Conservation (phyloP, 352 stramenopile species). For the Phytophthora cryptogea region DNA sequence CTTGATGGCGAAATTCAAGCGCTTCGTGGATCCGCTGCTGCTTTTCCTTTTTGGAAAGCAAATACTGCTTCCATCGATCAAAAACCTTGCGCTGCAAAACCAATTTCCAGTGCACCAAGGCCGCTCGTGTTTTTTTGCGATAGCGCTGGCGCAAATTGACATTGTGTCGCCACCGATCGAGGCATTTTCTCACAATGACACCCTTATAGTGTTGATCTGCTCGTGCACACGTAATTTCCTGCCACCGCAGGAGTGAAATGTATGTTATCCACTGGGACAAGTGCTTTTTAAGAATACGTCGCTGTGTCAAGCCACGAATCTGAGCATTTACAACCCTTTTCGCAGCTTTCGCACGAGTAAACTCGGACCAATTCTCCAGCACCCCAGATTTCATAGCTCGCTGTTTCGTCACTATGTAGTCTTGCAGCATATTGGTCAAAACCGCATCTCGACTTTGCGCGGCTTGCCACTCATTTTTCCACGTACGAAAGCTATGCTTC, state of each 20-base stretch:
- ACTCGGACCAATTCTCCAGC: slow-evolving; percentile 29
- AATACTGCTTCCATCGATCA: slow-evolving; percentile 41
- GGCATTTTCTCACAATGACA: slow-evolving; percentile 35
- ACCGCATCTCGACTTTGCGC: slow-evolving; percentile 9
- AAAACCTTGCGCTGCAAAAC: slow-evolving; percentile 39
- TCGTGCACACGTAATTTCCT: slow-evolving; percentile 42
- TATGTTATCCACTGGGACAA: slow-evolving; percentile 40
- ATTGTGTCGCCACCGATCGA: slow-evolving; percentile 40
- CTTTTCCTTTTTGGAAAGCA: slow-evolving; percentile 33
- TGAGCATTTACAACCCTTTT: slow-evolving; percentile 39
- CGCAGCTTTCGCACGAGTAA: slow-evolving; percentile 25
- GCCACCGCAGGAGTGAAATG: slow-evolving; percentile 45
- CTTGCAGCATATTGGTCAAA: slow-evolving; percentile 7
- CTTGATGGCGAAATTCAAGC: slow-evolving; percentile 53
- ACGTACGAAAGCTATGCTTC: slow-evolving; percentile 19
- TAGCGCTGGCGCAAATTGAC: slow-evolving; percentile 10
- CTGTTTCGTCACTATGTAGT: slow-evolving; percentile 7
- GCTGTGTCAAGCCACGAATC: slow-evolving; percentile 34
- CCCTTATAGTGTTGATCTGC: slow-evolving; percentile 36
- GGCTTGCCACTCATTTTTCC: slow-evolving; percentile 21
- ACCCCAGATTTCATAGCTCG: slow-evolving; percentile 3
- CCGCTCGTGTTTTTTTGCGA: slow-evolving; percentile 31
- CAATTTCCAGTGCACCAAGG: slow-evolving; percentile 64
- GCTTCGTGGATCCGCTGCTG: slow-evolving; percentile 52
- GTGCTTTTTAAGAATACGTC: slow-evolving; percentile 21